phyloP scores from a whole-genome alignment of 2,329 filamentous ascomycete species.

The Aulographum hederae region DNA sequence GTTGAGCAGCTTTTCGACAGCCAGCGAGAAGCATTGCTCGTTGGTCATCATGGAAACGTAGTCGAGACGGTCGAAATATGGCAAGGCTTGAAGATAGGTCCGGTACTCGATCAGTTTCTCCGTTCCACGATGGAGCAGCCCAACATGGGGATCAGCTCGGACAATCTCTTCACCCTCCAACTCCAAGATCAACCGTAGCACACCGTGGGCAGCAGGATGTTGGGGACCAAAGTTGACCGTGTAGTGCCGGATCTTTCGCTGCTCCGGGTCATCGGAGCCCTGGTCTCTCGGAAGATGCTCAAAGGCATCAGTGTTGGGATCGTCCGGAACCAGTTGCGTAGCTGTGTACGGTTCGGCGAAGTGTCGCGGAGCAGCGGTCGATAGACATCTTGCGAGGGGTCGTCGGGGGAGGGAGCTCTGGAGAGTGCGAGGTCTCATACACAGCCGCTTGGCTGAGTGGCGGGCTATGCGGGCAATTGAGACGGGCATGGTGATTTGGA shows the following conservation, averaged over 20 bases:
- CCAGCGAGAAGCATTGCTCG: slow-evolving; percentile 90
- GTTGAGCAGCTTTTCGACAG: slow-evolving; percentile 95
- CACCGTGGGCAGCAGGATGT: slow-evolving; percentile 95
- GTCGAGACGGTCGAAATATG: slow-evolving; percentile 96
- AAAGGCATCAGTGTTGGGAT: slow-evolving; percentile 50
- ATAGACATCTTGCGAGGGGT: slow-evolving; percentile 39
- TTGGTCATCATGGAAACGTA: slow-evolving; percentile 99
- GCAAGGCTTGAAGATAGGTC: slow-evolving; percentile 93
- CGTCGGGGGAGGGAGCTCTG: slow-evolving; percentile 13
- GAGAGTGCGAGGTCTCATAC: slow-evolving; percentile 39
- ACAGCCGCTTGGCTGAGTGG: slow-evolving; percentile 51
- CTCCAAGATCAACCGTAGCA: slow-evolving; percentile 92
- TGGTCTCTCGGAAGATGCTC: slow-evolving; percentile 24
- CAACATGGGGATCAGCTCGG: slow-evolving; percentile 90
- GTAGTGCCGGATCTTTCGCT: slow-evolving; percentile 92
- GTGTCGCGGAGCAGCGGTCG: slow-evolving; percentile 42
- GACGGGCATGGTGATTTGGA: slow-evolving; percentile 41
- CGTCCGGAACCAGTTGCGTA: slow-evolving; percentile 46
- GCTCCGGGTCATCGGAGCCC: slow-evolving; percentile 27
- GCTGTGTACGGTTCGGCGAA: slow-evolving; percentile 34
- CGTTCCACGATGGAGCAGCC: slow-evolving; percentile 85
- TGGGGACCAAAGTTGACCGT: slow-evolving; percentile 99
- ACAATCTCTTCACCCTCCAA: slow-evolving; percentile 96
- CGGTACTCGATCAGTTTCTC: slow-evolving; percentile 99
- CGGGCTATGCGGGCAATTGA: slow-evolving; percentile 55